phyloP scores from a whole-genome alignment of 2,329 filamentous ascomycete species.

The Pseudogymnoascus sp. region DNA sequence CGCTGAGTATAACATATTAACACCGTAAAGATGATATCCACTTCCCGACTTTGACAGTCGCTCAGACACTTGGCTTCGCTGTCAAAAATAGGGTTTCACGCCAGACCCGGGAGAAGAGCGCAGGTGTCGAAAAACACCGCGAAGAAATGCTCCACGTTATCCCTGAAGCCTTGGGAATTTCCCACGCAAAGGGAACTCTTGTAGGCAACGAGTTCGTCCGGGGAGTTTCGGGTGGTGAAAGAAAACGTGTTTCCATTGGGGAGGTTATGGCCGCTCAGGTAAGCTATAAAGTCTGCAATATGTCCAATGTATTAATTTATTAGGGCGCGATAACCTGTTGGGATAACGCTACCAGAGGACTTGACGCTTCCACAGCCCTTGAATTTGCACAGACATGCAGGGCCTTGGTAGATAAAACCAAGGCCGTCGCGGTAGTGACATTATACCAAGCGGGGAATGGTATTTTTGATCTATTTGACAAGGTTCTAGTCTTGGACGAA shows the following conservation, averaged over 20 bases:
- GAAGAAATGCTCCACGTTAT: constrained; percentile 45
- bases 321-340: constrained; percentile 48
- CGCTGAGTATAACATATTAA: constrained; percentile 62
- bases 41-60: constrained; percentile 42
- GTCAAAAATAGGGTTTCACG: constrained; percentile 52
- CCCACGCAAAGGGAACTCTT: constrained; percentile 46
- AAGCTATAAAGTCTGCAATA: constrained; percentile 31
- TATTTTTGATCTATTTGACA: constrained; percentile 63
- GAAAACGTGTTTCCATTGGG: constrained; percentile 53
- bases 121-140: constrained; percentile 36
- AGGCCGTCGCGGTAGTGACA: constrained; percentile 52
- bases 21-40: constrained; percentile 52
- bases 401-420: constrained; percentile 53
- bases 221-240: constrained; percentile 52
- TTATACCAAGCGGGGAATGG: constrained; percentile 63
- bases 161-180: constrained; percentile 33
- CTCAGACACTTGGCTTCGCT: constrained; percentile 44
- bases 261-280: constrained; percentile 32
- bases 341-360: constrained; percentile 59
- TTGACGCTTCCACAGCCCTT: constrained; percentile 56
- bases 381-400: constrained; percentile 54
- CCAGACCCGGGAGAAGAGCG: constrained; percentile 35
- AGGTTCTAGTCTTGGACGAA: constrained; percentile 58
- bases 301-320: not conserved
- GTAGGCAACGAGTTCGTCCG: constrained; percentile 51